These are phyloP conservation scores for Camellia japonica DNA, from an alignment of 148 eudicot species.

Conservation along the genomic window DNA sequence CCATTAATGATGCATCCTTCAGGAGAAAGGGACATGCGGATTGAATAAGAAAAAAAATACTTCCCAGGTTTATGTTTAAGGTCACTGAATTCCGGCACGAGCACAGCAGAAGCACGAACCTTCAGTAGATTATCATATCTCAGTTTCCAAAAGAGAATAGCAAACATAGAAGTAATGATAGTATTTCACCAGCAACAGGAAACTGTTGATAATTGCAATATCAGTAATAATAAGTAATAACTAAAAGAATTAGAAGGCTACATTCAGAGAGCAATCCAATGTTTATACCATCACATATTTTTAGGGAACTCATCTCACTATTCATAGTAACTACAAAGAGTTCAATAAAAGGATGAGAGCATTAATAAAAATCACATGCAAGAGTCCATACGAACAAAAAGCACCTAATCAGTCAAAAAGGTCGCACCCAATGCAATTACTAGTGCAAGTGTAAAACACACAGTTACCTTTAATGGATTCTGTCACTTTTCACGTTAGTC, in stretches of 20 bases:
- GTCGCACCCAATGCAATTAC: no score
- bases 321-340: no score
- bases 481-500: no score
- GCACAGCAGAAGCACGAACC: conserved; percentile 92
- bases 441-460: no score
- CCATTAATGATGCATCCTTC: conserved; percentile 72
- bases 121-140: conserved; percentile 25
- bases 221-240: neutral
- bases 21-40: conserved; percentile 79
- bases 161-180: conserved; percentile 5
- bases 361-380: no score
- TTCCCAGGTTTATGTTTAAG: conserved; percentile 20
- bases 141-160: neutral
- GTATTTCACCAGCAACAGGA: neutral
- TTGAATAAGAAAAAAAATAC: conserved; percentile 66
- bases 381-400: no score
- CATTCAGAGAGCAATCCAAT: neutral
- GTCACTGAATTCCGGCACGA: conserved; percentile 71
- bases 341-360: no score
- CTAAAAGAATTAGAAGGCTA: neutral
- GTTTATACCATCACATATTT: no score
- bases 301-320: no score
- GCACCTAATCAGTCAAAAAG: no score
- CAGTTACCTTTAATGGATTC: no score
- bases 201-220: neutral